These are phyloP conservation scores for Nyctanthes arbortristis DNA, from an alignment of 257 asterid species.

Conservation along the genomic window DNA sequence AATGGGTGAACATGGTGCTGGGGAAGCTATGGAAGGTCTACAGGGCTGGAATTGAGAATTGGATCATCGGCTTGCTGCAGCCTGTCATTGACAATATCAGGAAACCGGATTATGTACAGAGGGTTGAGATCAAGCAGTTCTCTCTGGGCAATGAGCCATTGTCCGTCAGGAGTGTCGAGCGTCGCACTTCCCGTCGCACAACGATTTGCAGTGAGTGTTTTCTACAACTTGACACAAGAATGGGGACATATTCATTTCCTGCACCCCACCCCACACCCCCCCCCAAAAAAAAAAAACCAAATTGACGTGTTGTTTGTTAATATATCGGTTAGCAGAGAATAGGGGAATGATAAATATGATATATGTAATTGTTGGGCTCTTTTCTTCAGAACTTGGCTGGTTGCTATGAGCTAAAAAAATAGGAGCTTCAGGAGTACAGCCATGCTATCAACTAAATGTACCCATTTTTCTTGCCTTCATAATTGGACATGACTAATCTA, in stretches of 20 bases:
- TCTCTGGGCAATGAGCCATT: conserved; percentile 83
- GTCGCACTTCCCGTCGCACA: conserved; percentile 79
- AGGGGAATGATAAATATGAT: no score
- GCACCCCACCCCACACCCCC: no score
- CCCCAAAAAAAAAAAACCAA: no score
- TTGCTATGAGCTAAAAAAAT: no score
- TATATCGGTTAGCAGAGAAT: no score
- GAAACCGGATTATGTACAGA: conserved; percentile 83
- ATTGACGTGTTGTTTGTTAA: no score
- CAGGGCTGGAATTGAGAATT: conserved; percentile 68
- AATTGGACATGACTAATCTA: not conserved
- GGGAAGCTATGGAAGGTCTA: conserved; percentile 90
- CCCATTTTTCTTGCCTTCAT: not conserved
- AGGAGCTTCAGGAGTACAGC: no score
- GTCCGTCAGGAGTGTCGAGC: conserved; percentile 82
- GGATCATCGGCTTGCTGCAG: conserved; percentile 82
- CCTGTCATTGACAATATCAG: conserved; percentile 82
- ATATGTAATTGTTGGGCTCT: no score
- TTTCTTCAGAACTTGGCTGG: no score
- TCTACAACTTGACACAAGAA: conserved; percentile 6
- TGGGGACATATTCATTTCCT: conserved; percentile 11
- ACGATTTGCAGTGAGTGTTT: conserved; percentile 85
- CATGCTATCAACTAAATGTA: not conserved
- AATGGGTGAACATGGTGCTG: conserved; percentile 93
- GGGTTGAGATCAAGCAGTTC: conserved; percentile 85